Evolutionary conservation across 176 grass and related monocot species (phyloP).

Genomic region (Rhynchospora pubera): DNA sequence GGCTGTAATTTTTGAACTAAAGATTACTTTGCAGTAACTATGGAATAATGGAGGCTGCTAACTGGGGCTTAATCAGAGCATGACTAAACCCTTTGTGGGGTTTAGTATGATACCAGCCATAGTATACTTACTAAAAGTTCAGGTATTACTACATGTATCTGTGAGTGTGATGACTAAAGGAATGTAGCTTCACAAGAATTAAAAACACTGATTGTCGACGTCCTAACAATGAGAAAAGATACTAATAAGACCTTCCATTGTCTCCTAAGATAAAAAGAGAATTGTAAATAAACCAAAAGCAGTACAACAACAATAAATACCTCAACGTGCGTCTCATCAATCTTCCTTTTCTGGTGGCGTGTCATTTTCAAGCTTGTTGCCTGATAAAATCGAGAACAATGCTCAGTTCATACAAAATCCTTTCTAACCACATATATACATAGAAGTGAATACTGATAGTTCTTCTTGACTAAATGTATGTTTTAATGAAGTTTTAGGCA

Average conservation of each 20-base stretch:
- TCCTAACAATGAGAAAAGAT: not conserved
- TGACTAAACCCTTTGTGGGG: not conserved
- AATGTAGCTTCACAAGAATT: not conserved
- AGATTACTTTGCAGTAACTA: not conserved
- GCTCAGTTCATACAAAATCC: not conserved
- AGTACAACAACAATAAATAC: constrained; percentile 38
- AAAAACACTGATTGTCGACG: not conserved
- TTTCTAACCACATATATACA: not conserved
- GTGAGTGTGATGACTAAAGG: not conserved
- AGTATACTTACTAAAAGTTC: not conserved
- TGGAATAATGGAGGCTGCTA: not conserved
- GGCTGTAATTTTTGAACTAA: not conserved
- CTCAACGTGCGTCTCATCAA: constrained; percentile 98
- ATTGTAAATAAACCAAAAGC: not conserved
- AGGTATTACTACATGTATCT: not conserved
- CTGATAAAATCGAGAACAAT: constrained; percentile 37
- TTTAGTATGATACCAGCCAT: not conserved
- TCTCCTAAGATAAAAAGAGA: constrained; percentile 13
- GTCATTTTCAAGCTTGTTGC: constrained; percentile 99
- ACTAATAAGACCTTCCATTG: not conserved
- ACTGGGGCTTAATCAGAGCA: not conserved
- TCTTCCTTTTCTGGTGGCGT: constrained; percentile 89
- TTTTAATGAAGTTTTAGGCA: not conserved
- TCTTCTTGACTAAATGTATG: not conserved
- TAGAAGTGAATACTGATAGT: not conserved